phyloP scores from a whole-genome alignment of 345 rosid genomes.

The Eucalyptus brandiana region DNA sequence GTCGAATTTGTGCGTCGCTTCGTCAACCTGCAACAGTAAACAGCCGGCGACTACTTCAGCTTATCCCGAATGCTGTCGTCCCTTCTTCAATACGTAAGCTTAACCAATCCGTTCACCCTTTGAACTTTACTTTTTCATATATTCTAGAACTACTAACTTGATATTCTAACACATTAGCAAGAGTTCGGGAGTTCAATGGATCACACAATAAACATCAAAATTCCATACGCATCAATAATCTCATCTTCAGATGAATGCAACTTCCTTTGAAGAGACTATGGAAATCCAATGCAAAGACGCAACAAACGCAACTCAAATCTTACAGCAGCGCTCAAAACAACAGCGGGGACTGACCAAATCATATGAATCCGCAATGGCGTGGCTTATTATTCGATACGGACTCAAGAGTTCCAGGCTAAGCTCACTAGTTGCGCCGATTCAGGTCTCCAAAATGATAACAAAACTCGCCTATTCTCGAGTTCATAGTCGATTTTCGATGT shows the following conservation, averaged over 20 bases:
- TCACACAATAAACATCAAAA: not conserved
- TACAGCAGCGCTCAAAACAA: not conserved
- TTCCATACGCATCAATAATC: not conserved
- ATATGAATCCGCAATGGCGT: not conserved
- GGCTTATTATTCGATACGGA: not conserved
- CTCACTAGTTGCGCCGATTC: not conserved
- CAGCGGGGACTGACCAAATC: not conserved
- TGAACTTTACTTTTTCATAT: not conserved
- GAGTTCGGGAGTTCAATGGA: not conserved
- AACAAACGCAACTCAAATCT: not conserved
- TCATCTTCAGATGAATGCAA: not conserved
- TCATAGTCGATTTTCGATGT: not conserved
- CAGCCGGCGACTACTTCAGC: not conserved
- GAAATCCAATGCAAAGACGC: not conserved
- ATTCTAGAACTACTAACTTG: not conserved
- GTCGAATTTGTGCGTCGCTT: slow-evolving; percentile 41
- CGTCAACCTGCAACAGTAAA: slow-evolving; percentile 43
- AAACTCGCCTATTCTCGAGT: not conserved
- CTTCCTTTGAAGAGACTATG: too few relatives aligned
- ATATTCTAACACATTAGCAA: not conserved
- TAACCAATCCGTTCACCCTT: not conserved
- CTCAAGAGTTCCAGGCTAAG: not conserved
- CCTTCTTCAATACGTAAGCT: not conserved
- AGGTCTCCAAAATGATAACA: not conserved
- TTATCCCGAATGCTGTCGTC: not conserved